A percentile compares a stretch with the other conserved stretches of the same genome.
Evolutionary conservation across 1,284 basidiomycete species (phyloP).

Genomic region (Ganoderma meredithae): DNA sequence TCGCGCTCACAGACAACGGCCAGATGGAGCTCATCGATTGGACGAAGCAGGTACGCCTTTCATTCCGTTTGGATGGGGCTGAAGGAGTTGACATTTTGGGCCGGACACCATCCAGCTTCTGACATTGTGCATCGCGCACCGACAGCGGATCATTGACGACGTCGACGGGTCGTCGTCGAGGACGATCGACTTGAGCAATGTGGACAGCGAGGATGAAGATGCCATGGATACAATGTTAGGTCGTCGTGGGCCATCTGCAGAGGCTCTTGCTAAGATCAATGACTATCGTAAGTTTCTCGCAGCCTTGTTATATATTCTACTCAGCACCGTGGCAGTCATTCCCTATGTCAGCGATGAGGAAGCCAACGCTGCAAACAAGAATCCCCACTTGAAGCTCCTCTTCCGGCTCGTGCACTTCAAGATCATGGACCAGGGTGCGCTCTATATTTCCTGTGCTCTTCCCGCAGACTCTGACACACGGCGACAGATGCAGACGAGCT

Average conservation of each 20-base stretch:
- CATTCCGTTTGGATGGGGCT: neutral
- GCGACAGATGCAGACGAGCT: slow-evolving; percentile 68
- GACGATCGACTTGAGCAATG: slow-evolving; percentile 44
- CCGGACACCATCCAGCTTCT: slow-evolving; percentile 60
- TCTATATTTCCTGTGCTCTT: neutral
- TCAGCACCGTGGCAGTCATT: slow-evolving; percentile 58
- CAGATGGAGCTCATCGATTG: slow-evolving; percentile 76
- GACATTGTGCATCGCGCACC: slow-evolving; percentile 66
- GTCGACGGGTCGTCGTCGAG: slow-evolving; percentile 59
- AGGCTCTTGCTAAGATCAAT: slow-evolving; percentile 75
- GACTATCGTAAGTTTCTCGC: slow-evolving; percentile 71
- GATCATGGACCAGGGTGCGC: slow-evolving; percentile 66
- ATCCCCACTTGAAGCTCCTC: slow-evolving; percentile 83
- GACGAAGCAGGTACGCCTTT: slow-evolving; percentile 73
- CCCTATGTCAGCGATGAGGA: slow-evolving; percentile 78
- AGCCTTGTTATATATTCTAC: neutral
- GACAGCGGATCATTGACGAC: slow-evolving; percentile 75
- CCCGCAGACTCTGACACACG: neutral
- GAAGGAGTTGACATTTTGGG: neutral
- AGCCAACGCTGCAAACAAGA: slow-evolving; percentile 77
- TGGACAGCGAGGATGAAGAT: slow-evolving; percentile 54
- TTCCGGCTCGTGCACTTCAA: slow-evolving; percentile 77
- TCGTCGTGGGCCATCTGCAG: slow-evolving; percentile 64
- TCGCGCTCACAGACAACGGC: slow-evolving; percentile 73
- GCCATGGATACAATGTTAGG: slow-evolving; percentile 46